Conservation (phyloP, 169 alveolate species). For the Plasmodium vivax region DNA sequence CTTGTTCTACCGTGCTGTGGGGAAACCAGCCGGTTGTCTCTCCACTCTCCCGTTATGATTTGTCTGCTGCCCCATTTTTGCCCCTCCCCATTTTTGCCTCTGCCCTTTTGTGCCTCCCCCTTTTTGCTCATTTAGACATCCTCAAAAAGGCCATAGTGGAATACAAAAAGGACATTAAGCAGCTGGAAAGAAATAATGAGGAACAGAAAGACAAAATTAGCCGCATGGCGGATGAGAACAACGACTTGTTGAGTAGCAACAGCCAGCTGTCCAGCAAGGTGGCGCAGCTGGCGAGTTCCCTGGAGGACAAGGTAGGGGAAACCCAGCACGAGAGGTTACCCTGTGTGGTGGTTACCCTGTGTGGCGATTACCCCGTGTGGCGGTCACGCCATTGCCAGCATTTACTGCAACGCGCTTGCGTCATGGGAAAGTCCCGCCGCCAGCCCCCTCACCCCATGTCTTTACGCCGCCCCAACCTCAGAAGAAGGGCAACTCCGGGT, state of each 20-base stretch:
- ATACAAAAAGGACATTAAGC: constrained; percentile 67
- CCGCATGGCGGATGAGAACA: constrained; percentile 10
- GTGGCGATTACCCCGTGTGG: not conserved
- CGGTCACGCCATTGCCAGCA: not conserved
- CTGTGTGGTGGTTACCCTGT: not conserved
- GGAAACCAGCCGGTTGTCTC: not conserved
- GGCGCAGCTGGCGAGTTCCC: constrained; percentile 4
- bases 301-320: constrained; percentile 60
- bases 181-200: constrained; percentile 53
- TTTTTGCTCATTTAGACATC: constrained; percentile 31
- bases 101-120: not conserved
- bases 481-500: constrained; percentile 51
- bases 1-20: not conserved
- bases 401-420: not conserved
- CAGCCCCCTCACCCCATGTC: not conserved
- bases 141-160: constrained; percentile 67
- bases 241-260: constrained; percentile 4
- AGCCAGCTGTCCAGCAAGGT: constrained; percentile 23
- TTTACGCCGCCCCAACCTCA: not conserved
- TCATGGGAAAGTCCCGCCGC: not conserved
- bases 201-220: constrained; percentile 31
- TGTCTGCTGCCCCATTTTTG: no score
- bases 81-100: not conserved
- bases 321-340: not conserved
- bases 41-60: not conserved